Evolutionary conservation across 2,329 filamentous ascomycete species (phyloP).

Genomic region (Diaporthe vaccinii): DNA sequence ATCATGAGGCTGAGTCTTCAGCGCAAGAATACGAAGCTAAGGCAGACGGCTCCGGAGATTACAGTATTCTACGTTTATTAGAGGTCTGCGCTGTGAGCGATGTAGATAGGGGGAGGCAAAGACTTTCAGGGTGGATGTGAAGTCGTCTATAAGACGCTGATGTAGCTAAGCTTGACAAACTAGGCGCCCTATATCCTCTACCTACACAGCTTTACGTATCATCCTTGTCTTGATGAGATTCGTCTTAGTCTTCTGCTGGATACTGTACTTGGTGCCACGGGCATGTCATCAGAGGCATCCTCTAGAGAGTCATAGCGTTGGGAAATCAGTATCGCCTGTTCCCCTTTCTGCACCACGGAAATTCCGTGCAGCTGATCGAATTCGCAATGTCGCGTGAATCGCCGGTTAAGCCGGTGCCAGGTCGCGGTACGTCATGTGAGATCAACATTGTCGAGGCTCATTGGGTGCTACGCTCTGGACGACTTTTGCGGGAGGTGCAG

Average conservation of each 20-base stretch:
- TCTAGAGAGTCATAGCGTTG: not conserved
- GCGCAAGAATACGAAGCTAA: constrained; percentile 16
- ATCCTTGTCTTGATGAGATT: not conserved
- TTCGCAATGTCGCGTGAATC: constrained; percentile 1
- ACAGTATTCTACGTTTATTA: constrained; percentile 19
- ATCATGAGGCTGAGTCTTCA: constrained; percentile 1
- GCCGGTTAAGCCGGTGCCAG: not conserved
- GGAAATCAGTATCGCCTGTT: not conserved
- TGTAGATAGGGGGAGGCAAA: not conserved
- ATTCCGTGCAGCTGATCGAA: not conserved
- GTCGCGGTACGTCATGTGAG: constrained; percentile 11
- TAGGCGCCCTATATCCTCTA: not conserved
- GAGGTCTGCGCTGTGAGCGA: not conserved
- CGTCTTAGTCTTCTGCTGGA: not conserved
- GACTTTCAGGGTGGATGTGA: not conserved
- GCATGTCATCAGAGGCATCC: too few species aligned
- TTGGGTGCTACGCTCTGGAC: not conserved
- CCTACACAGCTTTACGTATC: too few species aligned
- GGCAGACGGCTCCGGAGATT: constrained; percentile 12
- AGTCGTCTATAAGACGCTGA: not conserved
- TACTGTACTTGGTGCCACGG: not conserved
- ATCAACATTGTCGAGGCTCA: constrained; percentile 3
- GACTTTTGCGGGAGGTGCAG: constrained; percentile 22
- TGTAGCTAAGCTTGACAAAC: not conserved
- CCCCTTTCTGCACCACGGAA: not conserved